Percentiles rank a stretch among this genome's conserved stretches.
These are phyloP conservation scores for Mycotypha africana DNA, from an alignment of 371 early-diverging fungal species.

Conservation along the genomic window DNA sequence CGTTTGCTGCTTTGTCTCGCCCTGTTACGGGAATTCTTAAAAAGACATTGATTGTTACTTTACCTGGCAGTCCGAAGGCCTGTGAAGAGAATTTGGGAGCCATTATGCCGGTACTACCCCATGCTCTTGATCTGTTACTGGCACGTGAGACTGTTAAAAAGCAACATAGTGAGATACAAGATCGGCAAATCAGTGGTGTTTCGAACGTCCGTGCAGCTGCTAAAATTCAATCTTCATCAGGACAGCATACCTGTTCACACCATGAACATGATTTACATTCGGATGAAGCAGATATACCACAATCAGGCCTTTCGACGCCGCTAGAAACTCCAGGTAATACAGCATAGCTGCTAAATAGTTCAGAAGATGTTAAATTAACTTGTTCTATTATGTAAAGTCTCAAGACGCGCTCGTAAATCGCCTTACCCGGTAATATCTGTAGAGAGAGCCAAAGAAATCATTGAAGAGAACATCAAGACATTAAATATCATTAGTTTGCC, in stretches of 20 bases:
- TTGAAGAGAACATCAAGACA: slow-evolving; percentile 35
- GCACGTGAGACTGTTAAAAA: slow-evolving; percentile 32
- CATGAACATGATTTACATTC: slow-evolving; percentile 11
- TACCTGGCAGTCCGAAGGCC: slow-evolving; percentile 89
- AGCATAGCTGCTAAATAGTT: too few relatives aligned
- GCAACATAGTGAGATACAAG: slow-evolving; percentile 9
- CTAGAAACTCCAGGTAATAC: slow-evolving; percentile 49
- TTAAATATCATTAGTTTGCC: slow-evolving; percentile 30
- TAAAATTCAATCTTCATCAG: neutral
- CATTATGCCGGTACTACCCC: slow-evolving; percentile 65
- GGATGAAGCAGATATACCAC: slow-evolving; percentile 3
- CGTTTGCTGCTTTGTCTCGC: slow-evolving; percentile 84
- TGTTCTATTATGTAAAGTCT: too few relatives aligned
- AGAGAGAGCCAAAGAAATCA: slow-evolving; percentile 57
- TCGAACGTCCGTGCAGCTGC: neutral
- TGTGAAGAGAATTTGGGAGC: slow-evolving; percentile 77
- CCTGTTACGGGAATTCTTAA: slow-evolving; percentile 78
- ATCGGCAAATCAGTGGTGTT: neutral
- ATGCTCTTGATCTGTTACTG: slow-evolving; percentile 70
- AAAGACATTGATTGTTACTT: slow-evolving; percentile 66
- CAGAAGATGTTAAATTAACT: too few relatives aligned
- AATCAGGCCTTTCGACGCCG: slow-evolving; percentile 23
- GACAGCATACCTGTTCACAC: slow-evolving; percentile 19
- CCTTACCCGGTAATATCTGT: slow-evolving; percentile 78
- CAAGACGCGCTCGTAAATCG: slow-evolving; percentile 66